Evolutionary conservation across 2,329 filamentous ascomycete species (phyloP), one percentile per base, ranked within the genome.

Genomic region (Escovopsis sp.): DNA sequence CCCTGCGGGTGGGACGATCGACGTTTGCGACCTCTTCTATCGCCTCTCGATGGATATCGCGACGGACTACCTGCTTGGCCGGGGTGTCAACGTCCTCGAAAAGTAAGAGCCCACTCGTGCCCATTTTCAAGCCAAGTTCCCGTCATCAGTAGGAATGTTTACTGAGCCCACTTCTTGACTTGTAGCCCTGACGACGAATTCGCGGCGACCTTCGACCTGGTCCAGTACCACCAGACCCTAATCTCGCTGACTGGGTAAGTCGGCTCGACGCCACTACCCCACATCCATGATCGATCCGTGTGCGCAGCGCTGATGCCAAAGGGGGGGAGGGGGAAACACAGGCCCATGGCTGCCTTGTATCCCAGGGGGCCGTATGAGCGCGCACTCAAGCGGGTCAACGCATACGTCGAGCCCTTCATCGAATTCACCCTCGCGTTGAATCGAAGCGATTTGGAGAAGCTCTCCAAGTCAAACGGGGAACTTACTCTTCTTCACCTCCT

Each of bases 401-500:
- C 67, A 33, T 88, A 93, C 47, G 72, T 92, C 35, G 72, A 79
- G 49, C 70, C 71, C 5, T 93, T 80, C 57, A 90, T 94, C 50
- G 73, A 85, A 36, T 66, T 72, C 8, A 74, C 82, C 0, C 68
- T 93, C 8, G 63, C 65, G 3, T 67, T 93, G 17, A 72, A 69
- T 2, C 68, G 72, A 0, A 72, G 74, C 23, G 82, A 94, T 54
- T 70, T 92, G 30, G 41, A 74, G 41, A 83, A 81, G 57, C 71
- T 44, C 5, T 48, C 72, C 38, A 86, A 82, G 51, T 72, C 72
- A 8, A 80, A 84, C 51, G 61, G 68, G 41, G 72, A 69, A 27
- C 88, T 90, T 55, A 92, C 81, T 1, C 94, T 94, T 60, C 69
- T 94, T 15, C 81, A 94, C 56, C 81, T 85, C 27, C 70, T 94